These are phyloP conservation scores for Myochromella boudieri DNA, from an alignment of 768 basidiomycete species.

Conservation along the genomic window DNA sequence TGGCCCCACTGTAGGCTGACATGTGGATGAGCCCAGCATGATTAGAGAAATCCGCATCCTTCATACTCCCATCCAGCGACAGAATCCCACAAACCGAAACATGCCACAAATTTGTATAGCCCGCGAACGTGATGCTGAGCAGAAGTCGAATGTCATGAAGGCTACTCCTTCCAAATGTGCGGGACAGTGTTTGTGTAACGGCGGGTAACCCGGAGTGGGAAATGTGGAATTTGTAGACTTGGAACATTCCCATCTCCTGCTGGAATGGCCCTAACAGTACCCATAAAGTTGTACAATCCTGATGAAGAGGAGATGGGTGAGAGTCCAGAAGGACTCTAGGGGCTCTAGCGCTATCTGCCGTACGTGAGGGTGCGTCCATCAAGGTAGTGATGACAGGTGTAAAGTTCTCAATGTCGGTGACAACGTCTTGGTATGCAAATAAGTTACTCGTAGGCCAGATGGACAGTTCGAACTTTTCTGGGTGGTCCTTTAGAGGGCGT, in stretches of 20 bases:
- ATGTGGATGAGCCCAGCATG: not conserved
- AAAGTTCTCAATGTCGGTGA: not conserved
- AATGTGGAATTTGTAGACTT: not conserved
- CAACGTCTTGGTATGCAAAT: not conserved
- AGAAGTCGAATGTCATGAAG: not conserved
- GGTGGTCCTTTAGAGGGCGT: too few relatives aligned
- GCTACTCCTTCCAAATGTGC: too few relatives aligned
- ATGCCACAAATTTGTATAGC: not conserved
- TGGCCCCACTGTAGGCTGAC: not conserved
- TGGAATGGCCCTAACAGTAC: not conserved
- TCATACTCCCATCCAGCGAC: not conserved
- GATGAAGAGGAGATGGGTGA: not conserved
- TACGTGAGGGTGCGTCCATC: not conserved
- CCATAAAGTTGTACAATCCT: not conserved
- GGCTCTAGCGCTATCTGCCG: not conserved
- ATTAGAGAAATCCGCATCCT: too few relatives aligned
- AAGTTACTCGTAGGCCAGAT: not conserved
- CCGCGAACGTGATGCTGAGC: not conserved
- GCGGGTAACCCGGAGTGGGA: too few relatives aligned
- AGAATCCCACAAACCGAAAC: not conserved
- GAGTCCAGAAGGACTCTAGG: not conserved
- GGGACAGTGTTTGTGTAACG: not conserved
- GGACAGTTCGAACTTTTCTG: not conserved
- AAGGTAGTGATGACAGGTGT: not conserved
- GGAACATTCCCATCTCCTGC: not conserved